Conservation (phyloP, 2,329 filamentous ascomycete species). For the Fonsecaea multimorphosa region DNA sequence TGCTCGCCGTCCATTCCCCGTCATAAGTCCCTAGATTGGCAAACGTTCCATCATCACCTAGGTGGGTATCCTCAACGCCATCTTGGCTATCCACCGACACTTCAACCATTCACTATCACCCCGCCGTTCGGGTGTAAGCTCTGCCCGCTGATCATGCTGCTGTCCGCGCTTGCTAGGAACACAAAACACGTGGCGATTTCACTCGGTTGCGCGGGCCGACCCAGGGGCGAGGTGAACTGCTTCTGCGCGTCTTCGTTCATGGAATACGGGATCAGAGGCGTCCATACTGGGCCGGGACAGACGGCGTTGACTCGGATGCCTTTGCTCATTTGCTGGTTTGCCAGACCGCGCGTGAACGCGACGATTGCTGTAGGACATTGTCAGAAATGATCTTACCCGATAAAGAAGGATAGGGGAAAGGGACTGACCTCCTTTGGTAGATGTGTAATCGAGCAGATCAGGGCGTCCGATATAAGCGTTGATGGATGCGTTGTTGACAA, state of each 20-base stretch:
- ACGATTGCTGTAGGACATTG: conserved; percentile 65
- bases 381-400: conserved; percentile 4
- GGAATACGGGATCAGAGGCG: conserved; percentile 73
- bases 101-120: conserved; percentile 57
- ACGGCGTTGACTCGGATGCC: conserved; percentile 80
- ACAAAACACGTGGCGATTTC: conserved; percentile 84
- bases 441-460: conserved; percentile 81
- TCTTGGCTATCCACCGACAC: neutral
- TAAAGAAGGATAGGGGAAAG: neutral
- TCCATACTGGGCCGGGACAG: conserved; percentile 81
- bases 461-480: conserved; percentile 82
- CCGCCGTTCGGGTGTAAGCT: conserved; percentile 69
- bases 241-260: conserved; percentile 75
- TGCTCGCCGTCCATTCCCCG: neutral
- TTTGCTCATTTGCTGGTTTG: conserved; percentile 73
- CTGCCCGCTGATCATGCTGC: conserved; percentile 76
- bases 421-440: conserved; percentile 56
- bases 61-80: neutral
- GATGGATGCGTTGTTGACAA: conserved; percentile 86
- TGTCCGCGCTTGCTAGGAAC: conserved; percentile 77
- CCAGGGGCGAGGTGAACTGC: conserved; percentile 75
- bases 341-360: conserved; percentile 77
- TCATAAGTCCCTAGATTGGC: neutral
- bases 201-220: conserved; percentile 76
- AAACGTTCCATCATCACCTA: neutral